Conservation (phyloP, 2,329 filamentous ascomycete species). For the Monosporascus sp. region DNA sequence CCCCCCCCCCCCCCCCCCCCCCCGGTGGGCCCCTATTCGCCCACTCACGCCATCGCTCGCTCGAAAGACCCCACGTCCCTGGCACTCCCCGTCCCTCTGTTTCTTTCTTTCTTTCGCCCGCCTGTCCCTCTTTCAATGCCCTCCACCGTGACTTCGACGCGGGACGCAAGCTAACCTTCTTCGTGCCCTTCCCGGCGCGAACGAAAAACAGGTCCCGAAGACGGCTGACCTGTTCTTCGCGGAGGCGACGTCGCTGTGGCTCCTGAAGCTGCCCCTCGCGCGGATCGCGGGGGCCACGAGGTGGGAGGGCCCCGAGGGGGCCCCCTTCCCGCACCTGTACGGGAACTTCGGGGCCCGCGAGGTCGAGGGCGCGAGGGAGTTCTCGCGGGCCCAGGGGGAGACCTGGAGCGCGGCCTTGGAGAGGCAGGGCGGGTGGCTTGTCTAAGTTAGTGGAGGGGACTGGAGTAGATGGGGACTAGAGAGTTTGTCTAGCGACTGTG, state of each 20-base stretch:
- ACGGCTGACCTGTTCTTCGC: slow-evolving; percentile 27
- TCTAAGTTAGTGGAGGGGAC: slow-evolving; percentile 2
- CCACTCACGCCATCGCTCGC: not conserved
- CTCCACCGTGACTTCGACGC: not conserved
- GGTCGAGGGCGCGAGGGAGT: slow-evolving; percentile 41
- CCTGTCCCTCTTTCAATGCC: not conserved
- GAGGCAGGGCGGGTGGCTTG: slow-evolving; percentile 34
- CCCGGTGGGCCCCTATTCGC: not conserved
- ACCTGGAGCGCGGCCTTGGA: slow-evolving; percentile 44
- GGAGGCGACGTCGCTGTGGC: slow-evolving; percentile 18
- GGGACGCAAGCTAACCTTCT: not conserved
- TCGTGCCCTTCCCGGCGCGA: not conserved
- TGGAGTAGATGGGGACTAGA: too few species aligned
- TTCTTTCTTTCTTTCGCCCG: not conserved
- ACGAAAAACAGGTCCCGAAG: slow-evolving; percentile 19
- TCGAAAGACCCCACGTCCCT: not conserved
- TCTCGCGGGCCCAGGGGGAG: slow-evolving; percentile 37
- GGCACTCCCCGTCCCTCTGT: too few species aligned
- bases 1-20: too few species aligned
- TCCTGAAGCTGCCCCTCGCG: slow-evolving; percentile 44
- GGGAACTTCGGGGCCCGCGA: slow-evolving; percentile 50
- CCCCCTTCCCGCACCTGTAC: slow-evolving; percentile 52
- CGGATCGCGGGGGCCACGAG: slow-evolving; percentile 39
- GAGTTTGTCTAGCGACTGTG: too few species aligned
- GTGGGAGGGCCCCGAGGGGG: slow-evolving; percentile 47